Evolutionary conservation across 1,284 basidiomycete species (phyloP).

Genomic region (Apiotrichum mycotoxinovorans): DNA sequence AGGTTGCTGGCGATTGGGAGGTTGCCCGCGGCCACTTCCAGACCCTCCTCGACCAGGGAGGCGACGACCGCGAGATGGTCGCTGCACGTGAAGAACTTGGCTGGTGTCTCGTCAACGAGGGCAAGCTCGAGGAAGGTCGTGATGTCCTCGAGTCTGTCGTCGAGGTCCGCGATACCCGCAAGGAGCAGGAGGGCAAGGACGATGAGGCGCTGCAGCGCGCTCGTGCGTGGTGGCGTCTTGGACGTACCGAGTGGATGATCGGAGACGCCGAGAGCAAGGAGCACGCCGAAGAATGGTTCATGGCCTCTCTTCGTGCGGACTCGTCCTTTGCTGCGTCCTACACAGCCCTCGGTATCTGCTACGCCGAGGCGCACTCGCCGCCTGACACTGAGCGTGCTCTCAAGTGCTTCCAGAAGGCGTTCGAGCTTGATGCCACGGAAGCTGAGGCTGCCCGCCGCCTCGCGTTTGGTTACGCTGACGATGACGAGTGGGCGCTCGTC

Average conservation of each 20-base stretch:
- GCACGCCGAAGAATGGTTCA: conserved; percentile 75
- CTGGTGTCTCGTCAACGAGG: conserved; percentile 74
- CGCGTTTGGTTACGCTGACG: conserved; percentile 85
- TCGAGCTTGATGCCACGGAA: conserved; percentile 90
- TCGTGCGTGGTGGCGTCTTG: conserved; percentile 78
- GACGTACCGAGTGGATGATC: conserved; percentile 71
- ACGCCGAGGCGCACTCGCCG: conserved; percentile 66
- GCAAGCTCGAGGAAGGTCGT: conserved; percentile 57
- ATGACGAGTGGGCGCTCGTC: conserved; percentile 92
- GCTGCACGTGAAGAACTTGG: conserved; percentile 77
- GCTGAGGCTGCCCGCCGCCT: conserved; percentile 77
- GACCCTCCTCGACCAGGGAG: conserved; percentile 49
- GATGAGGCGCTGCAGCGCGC: conserved; percentile 56
- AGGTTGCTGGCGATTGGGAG: conserved; percentile 64
- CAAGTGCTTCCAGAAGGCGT: conserved; percentile 98
- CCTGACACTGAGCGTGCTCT: conserved; percentile 79
- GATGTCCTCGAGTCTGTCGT: conserved; percentile 62
- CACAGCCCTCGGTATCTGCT: conserved; percentile 89
- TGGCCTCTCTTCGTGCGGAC: conserved; percentile 72
- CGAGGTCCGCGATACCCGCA: conserved; percentile 56
- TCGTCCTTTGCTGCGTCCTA: conserved; percentile 83
- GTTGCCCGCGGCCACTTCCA: conserved; percentile 66
- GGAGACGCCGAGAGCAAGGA: conserved; percentile 54
- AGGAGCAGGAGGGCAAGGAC: conserved; percentile 55
- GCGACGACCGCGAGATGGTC: conserved; percentile 52